Evolutionary conservation across 2,329 filamentous ascomycete species (phyloP), one percentile per base, ranked within the genome.

Genomic region (Bimuria novae-zelandiae): DNA sequence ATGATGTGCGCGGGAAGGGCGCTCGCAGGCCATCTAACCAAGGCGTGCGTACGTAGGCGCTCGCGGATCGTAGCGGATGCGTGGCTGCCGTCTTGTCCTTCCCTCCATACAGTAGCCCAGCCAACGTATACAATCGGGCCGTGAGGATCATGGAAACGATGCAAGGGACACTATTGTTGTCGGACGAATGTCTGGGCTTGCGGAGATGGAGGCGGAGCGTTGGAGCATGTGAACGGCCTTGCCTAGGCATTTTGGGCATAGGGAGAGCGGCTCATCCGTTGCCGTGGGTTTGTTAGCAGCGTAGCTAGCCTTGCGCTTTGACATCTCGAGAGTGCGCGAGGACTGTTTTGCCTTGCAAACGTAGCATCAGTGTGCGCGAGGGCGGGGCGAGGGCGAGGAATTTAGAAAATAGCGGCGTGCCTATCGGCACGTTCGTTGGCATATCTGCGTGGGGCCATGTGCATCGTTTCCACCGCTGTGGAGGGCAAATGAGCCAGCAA

Each of bases 1-100:
- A 12, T 19, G 44, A 47, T 39, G 32, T n/a, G 32, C 44, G 33
- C 33, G 33, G 44, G 44, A 29, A 47, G 19, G 33, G 33, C 43
- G 19, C 42, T 25, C 30, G 8, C 23, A 12, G 19, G 12, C 16
- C 19, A 10, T 14, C 30, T 30, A 6, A 7, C 8, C n/a, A 12
- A 6, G n/a, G n/a, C n/a, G 32, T 7, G n/a, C 8, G n/a, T 36
- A 16, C 32, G 7, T 36, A 30, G 12, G 12, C 27, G 27, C 7
- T 30, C 7, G 12, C 12, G 27, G 27, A 12, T 7, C 27, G 27
- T 7, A 30, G 27, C 7, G 27, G 27, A 12, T 30, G 27, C 7
- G 27, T 30, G 27, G 7, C 27, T n/a, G n/a, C n/a, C n/a, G n/a
- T n/a, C n/a, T n/a, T n/a, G n/a, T n/a, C n/a, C n/a, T n/a, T n/a